These are phyloP conservation scores for Gymnopilus dilepis DNA, from an alignment of 768 basidiomycete genomes.

Conservation along the genomic window DNA sequence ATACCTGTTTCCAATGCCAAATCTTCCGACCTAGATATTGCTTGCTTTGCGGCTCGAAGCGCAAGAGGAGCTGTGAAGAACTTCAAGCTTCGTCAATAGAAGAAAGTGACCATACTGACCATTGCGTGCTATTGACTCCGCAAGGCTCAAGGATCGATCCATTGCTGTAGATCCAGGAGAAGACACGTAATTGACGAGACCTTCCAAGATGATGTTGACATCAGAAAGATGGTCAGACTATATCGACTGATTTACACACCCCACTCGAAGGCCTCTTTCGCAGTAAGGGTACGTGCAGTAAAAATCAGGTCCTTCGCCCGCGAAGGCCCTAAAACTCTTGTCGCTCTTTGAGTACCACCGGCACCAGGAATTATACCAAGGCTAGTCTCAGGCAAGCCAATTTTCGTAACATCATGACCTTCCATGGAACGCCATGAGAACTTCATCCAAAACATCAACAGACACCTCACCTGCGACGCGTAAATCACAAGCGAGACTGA, in stretches of 20 bases:
- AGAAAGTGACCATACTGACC: conserved; percentile 45
- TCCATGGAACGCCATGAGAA: neutral
- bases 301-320: conserved; percentile 89
- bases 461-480: conserved; percentile 75
- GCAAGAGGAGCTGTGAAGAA: conserved; percentile 74
- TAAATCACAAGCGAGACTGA: conserved; percentile 88
- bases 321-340: conserved; percentile 76
- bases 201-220: conserved; percentile 40
- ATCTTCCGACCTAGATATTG: conserved; percentile 81
- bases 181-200: conserved; percentile 84
- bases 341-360: conserved; percentile 85
- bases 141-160: conserved; percentile 74
- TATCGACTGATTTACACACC: conserved; percentile 49
- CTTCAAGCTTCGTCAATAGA: neutral
- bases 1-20: conserved; percentile 77
- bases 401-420: conserved; percentile 77
- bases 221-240: neutral
- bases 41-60: conserved; percentile 85
- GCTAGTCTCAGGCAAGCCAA: conserved; percentile 83
- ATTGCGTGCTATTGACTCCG: conserved; percentile 67
- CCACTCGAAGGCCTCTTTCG: conserved; percentile 70
- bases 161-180: conserved; percentile 61
- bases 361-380: conserved; percentile 90
- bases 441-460: neutral
- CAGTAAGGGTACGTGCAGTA: conserved; percentile 72